Evolutionary conservation across 306 rosid genomes (phyloP).

Genomic region (Betula pendula): DNA sequence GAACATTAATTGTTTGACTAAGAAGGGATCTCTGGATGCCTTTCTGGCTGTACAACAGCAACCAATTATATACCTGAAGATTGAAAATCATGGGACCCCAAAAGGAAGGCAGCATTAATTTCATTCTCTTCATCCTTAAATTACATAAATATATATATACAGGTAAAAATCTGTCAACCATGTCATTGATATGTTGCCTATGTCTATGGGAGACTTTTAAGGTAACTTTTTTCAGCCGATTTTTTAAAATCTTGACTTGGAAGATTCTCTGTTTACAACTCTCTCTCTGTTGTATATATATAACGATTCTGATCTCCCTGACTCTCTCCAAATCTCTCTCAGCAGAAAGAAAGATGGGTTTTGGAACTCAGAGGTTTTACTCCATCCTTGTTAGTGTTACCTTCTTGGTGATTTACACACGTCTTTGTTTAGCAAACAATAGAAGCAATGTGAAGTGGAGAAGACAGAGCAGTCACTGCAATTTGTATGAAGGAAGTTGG

Average conservation of each 20-base stretch:
- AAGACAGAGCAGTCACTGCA: constrained; percentile 15
- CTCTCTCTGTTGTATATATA: neutral
- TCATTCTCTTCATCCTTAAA: neutral
- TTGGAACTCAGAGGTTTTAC: neutral
- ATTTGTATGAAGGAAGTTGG: constrained; percentile 63
- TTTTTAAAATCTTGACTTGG: no score
- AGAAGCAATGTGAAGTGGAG: constrained; percentile 7
- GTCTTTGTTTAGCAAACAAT: constrained; percentile 10
- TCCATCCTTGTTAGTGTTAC: neutral
- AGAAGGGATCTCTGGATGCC: neutral
- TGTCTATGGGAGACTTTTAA: neutral
- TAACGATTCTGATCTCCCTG: no score
- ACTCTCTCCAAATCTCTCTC: neutral
- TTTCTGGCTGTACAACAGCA: neutral
- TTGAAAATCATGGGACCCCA: neutral
- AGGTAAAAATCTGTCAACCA: neutral
- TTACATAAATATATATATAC: neutral
- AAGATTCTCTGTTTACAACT: neutral
- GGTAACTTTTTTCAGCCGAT: no score
- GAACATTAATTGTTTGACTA: neutral
- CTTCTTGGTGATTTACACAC: neutral
- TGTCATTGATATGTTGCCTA: neutral
- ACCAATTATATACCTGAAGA: neutral
- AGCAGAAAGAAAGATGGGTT: neutral
- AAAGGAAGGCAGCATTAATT: neutral